These are phyloP conservation scores for Cadophora sp. DNA, from an alignment of 2,329 filamentous ascomycete genomes.

Conservation along the genomic window DNA sequence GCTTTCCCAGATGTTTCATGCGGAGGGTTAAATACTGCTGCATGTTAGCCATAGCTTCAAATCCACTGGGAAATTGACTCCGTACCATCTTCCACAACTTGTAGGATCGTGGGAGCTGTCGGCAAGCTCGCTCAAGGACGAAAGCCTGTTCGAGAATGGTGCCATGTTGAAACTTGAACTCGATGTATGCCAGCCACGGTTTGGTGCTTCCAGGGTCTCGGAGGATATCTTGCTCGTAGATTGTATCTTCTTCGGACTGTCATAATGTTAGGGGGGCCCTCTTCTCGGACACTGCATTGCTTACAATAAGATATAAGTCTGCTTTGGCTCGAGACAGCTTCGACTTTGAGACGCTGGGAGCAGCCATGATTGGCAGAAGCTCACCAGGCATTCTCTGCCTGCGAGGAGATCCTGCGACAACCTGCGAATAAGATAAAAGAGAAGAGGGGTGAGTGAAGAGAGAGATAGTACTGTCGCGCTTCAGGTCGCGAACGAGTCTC, in stretches of 20 bases:
- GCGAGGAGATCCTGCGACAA: conserved; percentile 37
- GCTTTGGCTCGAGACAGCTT: conserved; percentile 43
- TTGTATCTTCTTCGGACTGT: conserved; percentile 84
- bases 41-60: conserved; percentile 29
- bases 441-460: conserved; percentile 28
- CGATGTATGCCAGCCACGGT: conserved; percentile 94
- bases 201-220: conserved; percentile 86
- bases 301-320: conserved; percentile 48
- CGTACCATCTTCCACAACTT: conserved; percentile 95
- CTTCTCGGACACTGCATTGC: conserved; percentile 17
- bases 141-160: conserved; percentile 83
- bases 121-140: conserved; percentile 88
- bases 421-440: conserved; percentile 28
- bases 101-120: conserved; percentile 90
- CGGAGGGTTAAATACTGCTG: conserved; percentile 83
- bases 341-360: conserved; percentile 42
- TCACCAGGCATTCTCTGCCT: conserved; percentile 47
- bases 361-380: conserved; percentile 46
- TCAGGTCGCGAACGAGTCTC: conserved; percentile 30
- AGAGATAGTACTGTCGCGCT: conserved; percentile 31
- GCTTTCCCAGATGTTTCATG: conserved; percentile 78
- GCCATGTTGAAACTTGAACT: conserved; percentile 89
- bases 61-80: not conserved
- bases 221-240: conserved; percentile 96
- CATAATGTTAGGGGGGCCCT: conserved; percentile 37